phyloP scores from a whole-genome alignment of 73 alveolate genomes.

The Symbiodinium pilosum region DNA sequence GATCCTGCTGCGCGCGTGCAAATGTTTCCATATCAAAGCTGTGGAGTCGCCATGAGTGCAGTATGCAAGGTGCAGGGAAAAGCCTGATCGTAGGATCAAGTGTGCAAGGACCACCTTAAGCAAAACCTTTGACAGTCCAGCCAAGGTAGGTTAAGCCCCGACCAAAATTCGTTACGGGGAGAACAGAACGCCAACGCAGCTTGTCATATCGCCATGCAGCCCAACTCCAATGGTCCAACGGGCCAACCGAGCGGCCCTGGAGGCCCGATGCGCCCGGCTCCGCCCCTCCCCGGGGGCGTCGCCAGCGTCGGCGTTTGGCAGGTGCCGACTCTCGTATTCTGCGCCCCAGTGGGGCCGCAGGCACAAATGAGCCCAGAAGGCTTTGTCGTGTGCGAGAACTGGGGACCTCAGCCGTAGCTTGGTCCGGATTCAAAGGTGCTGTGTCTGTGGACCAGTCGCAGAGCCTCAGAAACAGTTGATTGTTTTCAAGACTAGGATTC shows the following conservation, averaged over 20 bases:
- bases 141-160: too few relatives aligned
- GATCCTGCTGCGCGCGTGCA: background rate
- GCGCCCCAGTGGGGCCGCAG: constrained; percentile 6
- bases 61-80: too few relatives aligned
- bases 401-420: background rate
- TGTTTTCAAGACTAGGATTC: background rate
- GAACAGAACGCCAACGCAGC: background rate
- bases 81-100: too few relatives aligned
- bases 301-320: background rate
- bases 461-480: background rate
- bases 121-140: too few relatives aligned
- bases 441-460: too few relatives aligned
- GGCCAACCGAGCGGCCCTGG: background rate
- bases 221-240: background rate
- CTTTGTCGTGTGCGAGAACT: constrained; percentile 1
- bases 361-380: constrained; percentile 9
- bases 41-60: too few relatives aligned
- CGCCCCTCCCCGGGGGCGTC: background rate
- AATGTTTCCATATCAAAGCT: background rate
- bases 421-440: too few relatives aligned
- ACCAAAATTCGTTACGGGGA: too few relatives aligned
- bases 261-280: constrained; percentile 26
- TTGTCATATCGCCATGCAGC: background rate
- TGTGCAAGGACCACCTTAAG: too few relatives aligned
- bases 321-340: background rate